Conservation (phyloP, 805 yeast genomes). For the Isabelozyma gotoi region DNA sequence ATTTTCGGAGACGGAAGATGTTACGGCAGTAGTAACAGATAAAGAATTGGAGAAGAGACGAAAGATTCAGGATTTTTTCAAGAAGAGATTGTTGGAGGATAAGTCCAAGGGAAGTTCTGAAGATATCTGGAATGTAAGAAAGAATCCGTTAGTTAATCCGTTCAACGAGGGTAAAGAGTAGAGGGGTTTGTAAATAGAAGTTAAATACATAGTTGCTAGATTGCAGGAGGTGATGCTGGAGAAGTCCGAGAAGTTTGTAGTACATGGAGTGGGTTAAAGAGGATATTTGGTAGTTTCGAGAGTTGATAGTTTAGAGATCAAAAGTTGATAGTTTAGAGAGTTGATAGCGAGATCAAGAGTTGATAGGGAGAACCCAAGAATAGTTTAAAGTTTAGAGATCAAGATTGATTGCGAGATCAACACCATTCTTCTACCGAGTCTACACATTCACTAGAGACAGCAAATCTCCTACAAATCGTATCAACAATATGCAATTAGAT, state of each 20-base stretch:
- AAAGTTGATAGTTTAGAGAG: too few species aligned
- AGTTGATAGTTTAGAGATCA: too few species aligned
- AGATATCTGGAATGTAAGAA: conserved; percentile 71
- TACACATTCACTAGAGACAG: too few species aligned
- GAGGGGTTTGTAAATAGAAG: neutral
- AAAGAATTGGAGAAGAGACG: conserved; percentile 50
- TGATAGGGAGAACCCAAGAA: too few species aligned
- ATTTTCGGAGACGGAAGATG: conserved; percentile 17
- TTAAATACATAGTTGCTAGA: neutral
- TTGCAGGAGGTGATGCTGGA: neutral
- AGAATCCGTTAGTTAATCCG: conserved; percentile 33
- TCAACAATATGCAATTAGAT: neutral
- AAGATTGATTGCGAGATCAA: too few species aligned
- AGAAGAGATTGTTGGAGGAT: conserved; percentile 58
- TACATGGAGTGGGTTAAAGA: too few species aligned
- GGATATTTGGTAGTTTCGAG: too few species aligned
- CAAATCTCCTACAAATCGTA: too few species aligned
- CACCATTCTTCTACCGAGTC: too few species aligned
- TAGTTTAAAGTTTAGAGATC: too few species aligned
- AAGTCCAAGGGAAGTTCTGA: conserved; percentile 74
- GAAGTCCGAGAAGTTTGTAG: too few species aligned
- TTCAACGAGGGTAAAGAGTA: conserved; percentile 18
- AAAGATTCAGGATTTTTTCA: conserved; percentile 69
- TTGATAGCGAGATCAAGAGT: too few species aligned
- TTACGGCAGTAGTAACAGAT: conserved; percentile 22